Percentiles rank a stretch among this genome's conserved stretches.
Conservation (phyloP, 768 basidiomycete species). For the Amanita brunnescens region DNA sequence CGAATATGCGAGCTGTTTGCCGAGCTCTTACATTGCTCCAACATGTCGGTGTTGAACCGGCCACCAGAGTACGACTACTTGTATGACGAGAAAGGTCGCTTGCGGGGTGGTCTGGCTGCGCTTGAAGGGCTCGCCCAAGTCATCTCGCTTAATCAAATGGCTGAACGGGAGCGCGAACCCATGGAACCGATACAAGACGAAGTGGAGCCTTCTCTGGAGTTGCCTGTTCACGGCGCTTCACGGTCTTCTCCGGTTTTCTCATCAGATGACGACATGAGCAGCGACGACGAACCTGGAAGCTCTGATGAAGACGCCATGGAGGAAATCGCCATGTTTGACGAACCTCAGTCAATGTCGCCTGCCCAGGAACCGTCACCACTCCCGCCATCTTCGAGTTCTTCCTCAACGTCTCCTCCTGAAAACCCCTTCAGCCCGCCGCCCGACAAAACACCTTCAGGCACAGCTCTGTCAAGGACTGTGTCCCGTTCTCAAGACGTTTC, state of each 20-base stretch:
- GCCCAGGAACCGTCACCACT: constrained; percentile 24
- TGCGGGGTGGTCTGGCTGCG: constrained; percentile 80
- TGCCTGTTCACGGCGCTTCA: constrained; percentile 50
- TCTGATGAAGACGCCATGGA: constrained; percentile 79
- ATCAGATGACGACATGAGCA: constrained; percentile 51
- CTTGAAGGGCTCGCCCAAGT: constrained; percentile 85
- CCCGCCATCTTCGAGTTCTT: constrained; percentile 15
- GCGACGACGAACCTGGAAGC: constrained; percentile 56
- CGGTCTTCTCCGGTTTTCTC: constrained; percentile 36
- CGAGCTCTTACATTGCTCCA: constrained; percentile 94
- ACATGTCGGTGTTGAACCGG: constrained; percentile 94
- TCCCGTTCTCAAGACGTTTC: constrained; percentile 17
- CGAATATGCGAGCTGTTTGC: constrained; percentile 96
- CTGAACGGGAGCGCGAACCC: constrained; percentile 43
- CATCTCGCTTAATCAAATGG: constrained; percentile 55
- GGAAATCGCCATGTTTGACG: constrained; percentile 72
- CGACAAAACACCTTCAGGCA: constrained; percentile 19
- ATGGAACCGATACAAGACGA: constrained; percentile 36
- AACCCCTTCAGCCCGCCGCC: constrained; percentile 16
- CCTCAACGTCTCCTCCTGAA: constrained; percentile 22
- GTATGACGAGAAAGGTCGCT: constrained; percentile 77
- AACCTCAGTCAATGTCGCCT: constrained; percentile 29
- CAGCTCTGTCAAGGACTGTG: constrained; percentile 16
- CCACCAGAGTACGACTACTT: constrained; percentile 52
- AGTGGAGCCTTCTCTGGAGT: constrained; percentile 54